These are phyloP conservation scores for Sindora glabra DNA, from an alignment of 306 rosid genomes.

Conservation along the genomic window DNA sequence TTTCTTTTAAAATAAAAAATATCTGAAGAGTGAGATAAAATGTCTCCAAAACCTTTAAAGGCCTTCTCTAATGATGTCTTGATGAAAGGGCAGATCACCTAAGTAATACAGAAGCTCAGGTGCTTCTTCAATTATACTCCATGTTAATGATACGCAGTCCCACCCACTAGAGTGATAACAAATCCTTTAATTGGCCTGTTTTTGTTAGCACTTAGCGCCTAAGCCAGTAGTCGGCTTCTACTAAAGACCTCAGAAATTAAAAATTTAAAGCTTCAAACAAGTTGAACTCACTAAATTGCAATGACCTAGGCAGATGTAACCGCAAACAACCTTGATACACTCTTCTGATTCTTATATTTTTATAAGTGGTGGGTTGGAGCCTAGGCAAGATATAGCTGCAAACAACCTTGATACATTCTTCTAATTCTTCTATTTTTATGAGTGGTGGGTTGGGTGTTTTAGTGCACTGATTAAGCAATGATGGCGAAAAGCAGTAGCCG, in stretches of 20 bases:
- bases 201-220: no score
- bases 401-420: conserved; percentile 15
- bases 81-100: no score
- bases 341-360: conserved; percentile 3
- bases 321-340: conserved; percentile 9
- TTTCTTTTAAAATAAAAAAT: no score
- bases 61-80: no score
- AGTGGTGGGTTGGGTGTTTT: conserved; percentile 27
- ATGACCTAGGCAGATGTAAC: conserved; percentile 7
- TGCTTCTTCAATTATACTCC: conserved; percentile 13
- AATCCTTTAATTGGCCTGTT: conserved; percentile 10
- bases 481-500: conserved; percentile 40
- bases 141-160: conserved; percentile 14
- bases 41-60: no score
- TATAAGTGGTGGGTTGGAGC: conserved; percentile 24
- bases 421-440: background rate
- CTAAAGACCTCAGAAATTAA: no score
- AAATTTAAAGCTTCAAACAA: conserved; percentile 14
- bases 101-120: background rate
- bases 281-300: conserved; percentile 6
- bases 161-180: background rate
- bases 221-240: no score
- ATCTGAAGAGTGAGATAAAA: no score
- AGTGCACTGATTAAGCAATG: conserved; percentile 35
- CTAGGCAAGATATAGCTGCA: no score